Evolutionary conservation across 129 eudicot species (phyloP).

Genomic region (Arctium lappa): DNA sequence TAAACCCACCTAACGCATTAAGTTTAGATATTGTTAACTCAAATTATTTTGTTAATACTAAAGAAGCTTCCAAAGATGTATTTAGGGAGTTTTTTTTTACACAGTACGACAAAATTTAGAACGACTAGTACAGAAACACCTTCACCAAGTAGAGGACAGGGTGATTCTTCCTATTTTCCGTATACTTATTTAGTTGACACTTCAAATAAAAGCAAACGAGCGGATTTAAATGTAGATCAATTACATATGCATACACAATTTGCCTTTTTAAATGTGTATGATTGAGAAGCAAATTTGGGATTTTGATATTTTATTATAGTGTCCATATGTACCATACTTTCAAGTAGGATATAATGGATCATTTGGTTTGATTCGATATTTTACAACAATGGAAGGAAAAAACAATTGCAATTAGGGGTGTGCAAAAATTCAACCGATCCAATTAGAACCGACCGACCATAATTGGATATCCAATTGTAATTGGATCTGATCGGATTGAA

Average conservation of each 20-base stretch:
- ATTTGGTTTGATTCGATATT: too few relatives aligned
- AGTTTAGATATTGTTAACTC: background rate
- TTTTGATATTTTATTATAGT: background rate
- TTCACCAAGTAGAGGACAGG: background rate
- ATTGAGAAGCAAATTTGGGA: background rate
- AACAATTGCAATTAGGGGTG: too few relatives aligned
- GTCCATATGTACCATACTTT: background rate
- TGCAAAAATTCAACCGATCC: too few relatives aligned
- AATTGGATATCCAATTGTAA: too few relatives aligned
- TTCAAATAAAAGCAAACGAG: background rate
- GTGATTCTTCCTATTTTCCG: background rate
- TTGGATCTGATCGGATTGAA: too few relatives aligned
- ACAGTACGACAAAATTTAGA: background rate
- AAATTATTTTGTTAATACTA: background rate
- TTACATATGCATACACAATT: background rate
- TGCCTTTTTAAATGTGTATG: background rate
- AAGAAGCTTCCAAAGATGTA: background rate
- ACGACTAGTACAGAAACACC: background rate
- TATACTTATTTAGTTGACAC: background rate
- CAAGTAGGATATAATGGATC: background rate
- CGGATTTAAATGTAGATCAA: background rate
- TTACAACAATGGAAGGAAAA: too few relatives aligned
- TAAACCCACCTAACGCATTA: background rate
- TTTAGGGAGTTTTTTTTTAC: background rate
- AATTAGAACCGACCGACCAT: too few relatives aligned